Conservation (phyloP, 306 rosid genomes). For the Rosa multiflora region DNA sequence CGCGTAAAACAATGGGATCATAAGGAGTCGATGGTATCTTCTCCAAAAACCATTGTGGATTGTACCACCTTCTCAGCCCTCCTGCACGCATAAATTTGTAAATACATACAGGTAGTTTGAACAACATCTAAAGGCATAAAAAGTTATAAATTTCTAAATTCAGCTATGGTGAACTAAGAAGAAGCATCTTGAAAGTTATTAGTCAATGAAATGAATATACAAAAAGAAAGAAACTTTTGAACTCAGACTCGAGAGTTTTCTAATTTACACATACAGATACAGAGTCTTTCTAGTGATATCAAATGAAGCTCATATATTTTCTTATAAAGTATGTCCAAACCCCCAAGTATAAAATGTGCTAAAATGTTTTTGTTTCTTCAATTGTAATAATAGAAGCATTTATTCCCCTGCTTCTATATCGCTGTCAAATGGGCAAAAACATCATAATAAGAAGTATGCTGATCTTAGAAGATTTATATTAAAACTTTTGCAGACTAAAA, state of each 20-base stretch:
- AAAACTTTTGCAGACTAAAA: neutral
- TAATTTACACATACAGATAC: neutral
- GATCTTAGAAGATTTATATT: neutral
- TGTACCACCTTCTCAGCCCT: conserved; percentile 90
- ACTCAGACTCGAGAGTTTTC: neutral
- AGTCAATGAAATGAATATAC: neutral
- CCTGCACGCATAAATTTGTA: conserved; percentile 45
- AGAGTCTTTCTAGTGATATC: neutral
- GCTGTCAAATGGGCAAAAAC: neutral
- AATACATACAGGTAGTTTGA: neutral
- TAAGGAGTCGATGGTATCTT: conserved; percentile 70
- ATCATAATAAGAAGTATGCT: neutral
- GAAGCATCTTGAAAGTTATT: neutral
- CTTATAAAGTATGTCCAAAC: neutral
- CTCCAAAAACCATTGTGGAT: conserved; percentile 83
- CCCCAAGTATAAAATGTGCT: neutral
- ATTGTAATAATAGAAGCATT: neutral
- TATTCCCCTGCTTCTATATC: neutral
- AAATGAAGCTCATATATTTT: neutral
- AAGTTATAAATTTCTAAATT: neutral
- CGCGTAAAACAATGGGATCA: conserved; percentile 58
- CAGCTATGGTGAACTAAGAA: neutral
- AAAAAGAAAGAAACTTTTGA: neutral
- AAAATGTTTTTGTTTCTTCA: conserved; percentile 1
- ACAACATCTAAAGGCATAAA: neutral